Evolutionary conservation across 169 alveolate genomes (phyloP).

Genomic region (Miamiensis avidus): DNA sequence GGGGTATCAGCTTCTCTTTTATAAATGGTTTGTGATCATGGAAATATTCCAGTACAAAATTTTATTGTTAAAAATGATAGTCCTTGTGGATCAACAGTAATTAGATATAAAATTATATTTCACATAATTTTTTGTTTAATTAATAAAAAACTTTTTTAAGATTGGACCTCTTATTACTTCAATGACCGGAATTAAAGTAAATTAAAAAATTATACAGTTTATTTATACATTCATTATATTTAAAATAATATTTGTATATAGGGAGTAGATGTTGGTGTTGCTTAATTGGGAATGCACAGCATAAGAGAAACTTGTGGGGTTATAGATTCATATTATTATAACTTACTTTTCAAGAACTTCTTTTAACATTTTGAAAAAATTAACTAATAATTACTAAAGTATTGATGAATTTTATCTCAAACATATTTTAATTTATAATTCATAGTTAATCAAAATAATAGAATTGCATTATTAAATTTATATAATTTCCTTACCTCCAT

Average conservation of each 20-base stretch:
- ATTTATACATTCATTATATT: no score
- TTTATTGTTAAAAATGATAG: slow-evolving; percentile 93
- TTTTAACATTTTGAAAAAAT: slow-evolving; percentile 56
- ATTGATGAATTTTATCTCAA: no score
- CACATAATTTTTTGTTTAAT: no score
- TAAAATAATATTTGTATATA: no score
- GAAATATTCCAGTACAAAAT: slow-evolving; percentile 88
- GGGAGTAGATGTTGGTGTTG: slow-evolving; percentile 94
- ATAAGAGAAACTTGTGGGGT: slow-evolving; percentile 92
- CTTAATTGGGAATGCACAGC: slow-evolving; percentile 97
- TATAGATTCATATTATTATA: slow-evolving; percentile 72
- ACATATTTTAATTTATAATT: no score
- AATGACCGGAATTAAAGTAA: slow-evolving; percentile 86
- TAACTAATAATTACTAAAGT: slow-evolving; percentile 25
- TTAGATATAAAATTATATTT: no score
- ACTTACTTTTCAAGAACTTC: slow-evolving; percentile 67
- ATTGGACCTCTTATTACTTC: slow-evolving; percentile 94
- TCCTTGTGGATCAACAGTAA: slow-evolving; percentile 95
- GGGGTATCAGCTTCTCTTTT: slow-evolving; percentile 84
- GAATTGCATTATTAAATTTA: no score
- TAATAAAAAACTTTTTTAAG: no score
- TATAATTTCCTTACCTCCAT: no score
- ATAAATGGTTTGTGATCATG: slow-evolving; percentile 75
- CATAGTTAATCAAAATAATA: no score
- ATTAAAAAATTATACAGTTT: no score